A percentile compares a stretch with the other conserved stretches of the same genome.
These are phyloP conservation scores for Lithohypha guttulata DNA, from an alignment of 2,329 filamentous ascomycete genomes.

Conservation along the genomic window DNA sequence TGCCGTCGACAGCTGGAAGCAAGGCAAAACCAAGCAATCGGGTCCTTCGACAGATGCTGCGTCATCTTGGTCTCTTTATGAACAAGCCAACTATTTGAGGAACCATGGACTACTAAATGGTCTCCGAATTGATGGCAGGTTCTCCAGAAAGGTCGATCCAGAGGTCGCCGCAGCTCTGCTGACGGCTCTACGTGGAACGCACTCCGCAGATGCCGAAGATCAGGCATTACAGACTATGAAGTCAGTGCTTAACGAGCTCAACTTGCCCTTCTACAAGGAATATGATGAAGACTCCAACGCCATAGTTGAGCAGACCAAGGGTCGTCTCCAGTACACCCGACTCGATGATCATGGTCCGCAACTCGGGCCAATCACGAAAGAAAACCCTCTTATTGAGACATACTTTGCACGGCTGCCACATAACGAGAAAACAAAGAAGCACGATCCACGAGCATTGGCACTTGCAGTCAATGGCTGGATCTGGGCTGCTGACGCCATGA, in stretches of 20 bases:
- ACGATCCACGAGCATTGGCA: slow-evolving; percentile 64
- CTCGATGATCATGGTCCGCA: slow-evolving; percentile 88
- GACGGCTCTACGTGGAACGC: slow-evolving; percentile 57
- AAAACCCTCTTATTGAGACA: slow-evolving; percentile 76
- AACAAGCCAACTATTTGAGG: slow-evolving; percentile 51
- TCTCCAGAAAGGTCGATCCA: slow-evolving; percentile 61
- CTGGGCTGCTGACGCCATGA: slow-evolving; percentile 89
- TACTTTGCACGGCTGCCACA: slow-evolving; percentile 86
- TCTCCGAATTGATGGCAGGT: slow-evolving; percentile 70
- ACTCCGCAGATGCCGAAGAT: slow-evolving; percentile 42
- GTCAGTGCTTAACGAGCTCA: slow-evolving; percentile 68
- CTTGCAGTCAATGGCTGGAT: slow-evolving; percentile 97
- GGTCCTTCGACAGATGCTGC: slow-evolving; percentile 42
- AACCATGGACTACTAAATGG: slow-evolving; percentile 59
- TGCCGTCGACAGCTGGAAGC: slow-evolving; percentile 60
- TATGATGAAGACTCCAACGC: slow-evolving; percentile 75
- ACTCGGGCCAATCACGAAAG: slow-evolving; percentile 62
- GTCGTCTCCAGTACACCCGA: slow-evolving; percentile 87
- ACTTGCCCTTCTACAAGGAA: slow-evolving; percentile 80
- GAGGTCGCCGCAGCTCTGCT: slow-evolving; percentile 58
- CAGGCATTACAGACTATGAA: slow-evolving; percentile 42
- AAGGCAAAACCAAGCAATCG: slow-evolving; percentile 46
- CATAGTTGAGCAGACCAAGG: slow-evolving; percentile 83
- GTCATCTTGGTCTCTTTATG: slow-evolving; percentile 44
- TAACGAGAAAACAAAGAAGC: slow-evolving; percentile 66